Evolutionary conservation across 2,329 filamentous ascomycete species (phyloP), one percentile per base, ranked within the genome.

Genomic region (Colletotrichum sp.): DNA sequence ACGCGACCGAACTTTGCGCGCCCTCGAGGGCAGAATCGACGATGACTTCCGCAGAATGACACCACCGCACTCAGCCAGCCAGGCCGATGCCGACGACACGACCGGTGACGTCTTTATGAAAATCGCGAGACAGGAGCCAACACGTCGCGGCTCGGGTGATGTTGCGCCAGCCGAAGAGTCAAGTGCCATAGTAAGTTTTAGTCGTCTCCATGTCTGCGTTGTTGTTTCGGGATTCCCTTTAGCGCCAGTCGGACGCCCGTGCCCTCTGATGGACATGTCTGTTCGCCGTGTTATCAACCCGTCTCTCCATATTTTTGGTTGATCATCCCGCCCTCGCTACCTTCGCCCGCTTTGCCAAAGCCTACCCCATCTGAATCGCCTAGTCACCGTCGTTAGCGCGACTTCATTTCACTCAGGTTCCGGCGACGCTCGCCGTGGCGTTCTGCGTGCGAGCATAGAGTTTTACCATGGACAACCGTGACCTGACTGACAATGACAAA

Each of bases 21-120:
- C 87, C 43, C 83, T 91, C 28, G 90, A 92, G 77, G 89, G 88
- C 48, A 83, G 84, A 28, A 78, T 77, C 52, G 83, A 84, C 36
- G 84, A 86, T 65, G 85, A 86, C 39, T 79, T 79, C 65, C 78
- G 81, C 64, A 85, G 85, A 30, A 83, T 84, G 78, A 86, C 86
- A n/a, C 85, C 86, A 8, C 84, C 85, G 25, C 82, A 86, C 74
- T 86, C 86, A 2, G 83, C 83, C 16, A 61, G 81, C 79, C 73
- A 79, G 12, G 80, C 52, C 15, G 86, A 89, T 66, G 84, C 83
- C 56, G 90, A 92, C 70, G 90, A 91, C 77, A 89, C 75, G 9
- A 77, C 87, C 5, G 89, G 89, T 52, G 91, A 92, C 77, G 84
- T 92, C 55, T 92, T 92, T 77, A 86, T 92, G 75, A 88, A 86